Base-by-base conservation (phyloP, 73 alveolate genomes). In the Paramecium sexaurelia region DNA sequence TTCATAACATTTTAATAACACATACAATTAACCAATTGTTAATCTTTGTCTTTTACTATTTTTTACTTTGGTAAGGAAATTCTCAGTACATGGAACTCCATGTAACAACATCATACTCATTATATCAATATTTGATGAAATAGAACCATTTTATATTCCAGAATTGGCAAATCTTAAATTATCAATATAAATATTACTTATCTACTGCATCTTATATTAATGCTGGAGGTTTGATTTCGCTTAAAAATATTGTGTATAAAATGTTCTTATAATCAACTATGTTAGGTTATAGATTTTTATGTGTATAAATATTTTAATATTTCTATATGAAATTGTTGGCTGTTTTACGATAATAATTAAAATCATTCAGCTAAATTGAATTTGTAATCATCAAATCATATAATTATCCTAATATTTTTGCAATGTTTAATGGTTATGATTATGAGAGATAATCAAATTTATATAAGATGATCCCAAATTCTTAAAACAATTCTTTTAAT, bases 61-160 rank as follows among this genome's bases (percentile, higher is more conserved):
- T 11, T 61, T 61, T 8, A 61, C 24, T 61, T 32, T 61, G 11
- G 9, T 61, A 29, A 61, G 43, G 11, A 61, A 61, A 61, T 61
- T 61, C 43, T 61, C 83, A 29, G 83, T 61, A 26, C 83, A 61
- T 29, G 83, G 83, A 2, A 61, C 43, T 11, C 43, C 83, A 61
- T 61, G 43, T n/a, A 61, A 61, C 26, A 61, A 61, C 83, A 61
- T 61, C 83, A 61, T 61, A 13, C 47, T 29, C 83, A 61, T 61
- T 9, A 61, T 29, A 55, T 55, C 75, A 2, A 56, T 27, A 24
- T 24, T 56, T 27, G 17, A 24, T 24, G 33, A 7, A 24, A 56
- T 27, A 56, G 40, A 24, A 24, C 40, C 75, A 56, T 19, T 24
- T 5, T 9, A 56, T 7, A 56, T 56, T 24, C 40, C 75, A 24